Conservation (phyloP, 2,329 filamentous ascomycete genomes). For the Fusarium tupiense region DNA sequence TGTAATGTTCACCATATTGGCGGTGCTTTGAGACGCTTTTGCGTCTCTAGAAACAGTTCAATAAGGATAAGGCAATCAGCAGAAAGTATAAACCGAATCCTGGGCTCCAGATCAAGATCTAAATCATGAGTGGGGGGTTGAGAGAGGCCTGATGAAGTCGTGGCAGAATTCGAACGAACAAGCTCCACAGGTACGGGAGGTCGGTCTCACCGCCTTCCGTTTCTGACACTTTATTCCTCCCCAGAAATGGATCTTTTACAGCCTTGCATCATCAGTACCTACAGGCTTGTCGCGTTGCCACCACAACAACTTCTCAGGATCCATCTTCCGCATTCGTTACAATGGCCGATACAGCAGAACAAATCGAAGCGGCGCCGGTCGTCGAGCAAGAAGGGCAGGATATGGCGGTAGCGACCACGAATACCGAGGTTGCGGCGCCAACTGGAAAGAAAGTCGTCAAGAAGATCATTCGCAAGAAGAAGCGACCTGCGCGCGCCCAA, state of each 20-base stretch:
- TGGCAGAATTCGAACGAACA: conserved; percentile 38
- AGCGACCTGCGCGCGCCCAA: conserved; percentile 87
- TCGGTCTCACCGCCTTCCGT: conserved; percentile 44
- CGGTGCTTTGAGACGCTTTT: conserved; percentile 39
- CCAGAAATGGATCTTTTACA: conserved; percentile 37
- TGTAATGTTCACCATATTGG: conserved; percentile 96
- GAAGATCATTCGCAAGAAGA: conserved; percentile 92
- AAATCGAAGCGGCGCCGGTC: conserved; percentile 40
- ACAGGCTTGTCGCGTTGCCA: conserved; percentile 38
- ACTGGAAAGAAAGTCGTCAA: conserved; percentile 73
- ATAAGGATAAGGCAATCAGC: conserved; percentile 13
- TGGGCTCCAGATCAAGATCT: conserved; percentile 24
- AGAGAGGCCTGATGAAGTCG: conserved; percentile 42
- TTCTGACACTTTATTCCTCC: conserved; percentile 20
- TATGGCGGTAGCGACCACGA: conserved; percentile 51
- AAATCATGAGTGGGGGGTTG: conserved; percentile 44
- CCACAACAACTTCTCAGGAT: conserved; percentile 20
- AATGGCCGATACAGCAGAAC: conserved; percentile 48
- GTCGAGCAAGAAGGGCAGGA: conserved; percentile 42
- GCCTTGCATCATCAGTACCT: conserved; percentile 40
- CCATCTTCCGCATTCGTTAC: background rate
- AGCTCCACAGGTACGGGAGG: conserved; percentile 31
- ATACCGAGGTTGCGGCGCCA: conserved; percentile 58
- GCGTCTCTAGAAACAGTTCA: conserved; percentile 31
- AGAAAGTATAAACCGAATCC: conserved; percentile 19